phyloP scores from a whole-genome alignment of 345 rosid genomes.

The Rhizophora apiculata region DNA sequence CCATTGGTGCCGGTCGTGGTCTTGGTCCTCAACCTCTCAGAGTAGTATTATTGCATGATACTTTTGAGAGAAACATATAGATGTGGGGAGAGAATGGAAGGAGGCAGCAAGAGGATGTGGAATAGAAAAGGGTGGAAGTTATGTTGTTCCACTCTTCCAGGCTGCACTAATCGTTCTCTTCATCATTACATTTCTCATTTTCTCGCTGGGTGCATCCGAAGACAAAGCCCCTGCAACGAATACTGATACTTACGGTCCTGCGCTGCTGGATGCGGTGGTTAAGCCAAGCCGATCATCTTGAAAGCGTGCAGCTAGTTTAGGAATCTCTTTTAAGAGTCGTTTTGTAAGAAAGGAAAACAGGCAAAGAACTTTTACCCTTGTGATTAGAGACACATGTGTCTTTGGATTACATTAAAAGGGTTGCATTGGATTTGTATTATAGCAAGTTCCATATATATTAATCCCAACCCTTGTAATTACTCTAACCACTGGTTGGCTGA shows the following conservation, averaged over 20 bases:
- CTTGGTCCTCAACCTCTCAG: too few species aligned
- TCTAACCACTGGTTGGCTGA: too few species aligned
- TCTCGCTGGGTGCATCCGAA: slow-evolving; percentile 52
- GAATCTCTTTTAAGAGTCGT: background rate
- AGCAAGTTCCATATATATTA: too few species aligned
- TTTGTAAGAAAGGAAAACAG: too few species aligned
- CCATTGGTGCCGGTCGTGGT: too few species aligned
- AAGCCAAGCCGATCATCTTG: background rate
- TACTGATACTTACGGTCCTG: slow-evolving; percentile 33
- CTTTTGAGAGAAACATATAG: background rate
- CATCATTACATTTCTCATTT: slow-evolving; percentile 26
- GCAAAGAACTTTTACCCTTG: too few species aligned
- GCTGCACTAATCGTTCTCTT: slow-evolving; percentile 38
- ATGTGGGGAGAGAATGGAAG: slow-evolving; percentile 36
- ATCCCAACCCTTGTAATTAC: too few species aligned
- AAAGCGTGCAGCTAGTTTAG: too few species aligned
- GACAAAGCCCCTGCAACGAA: slow-evolving; percentile 33
- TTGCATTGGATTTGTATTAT: too few species aligned
- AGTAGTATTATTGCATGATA: background rate
- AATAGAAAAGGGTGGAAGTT: slow-evolving; percentile 9
- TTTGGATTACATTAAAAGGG: too few species aligned
- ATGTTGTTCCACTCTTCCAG: slow-evolving; percentile 22
- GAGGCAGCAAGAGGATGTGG: slow-evolving; percentile 4
- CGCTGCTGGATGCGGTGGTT: slow-evolving; percentile 47
- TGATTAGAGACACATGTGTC: too few species aligned